Evolutionary conservation across 169 alveolate genomes (phyloP), one percentile per base, ranked within the genome.

Genomic region (Plasmodium fragile): DNA sequence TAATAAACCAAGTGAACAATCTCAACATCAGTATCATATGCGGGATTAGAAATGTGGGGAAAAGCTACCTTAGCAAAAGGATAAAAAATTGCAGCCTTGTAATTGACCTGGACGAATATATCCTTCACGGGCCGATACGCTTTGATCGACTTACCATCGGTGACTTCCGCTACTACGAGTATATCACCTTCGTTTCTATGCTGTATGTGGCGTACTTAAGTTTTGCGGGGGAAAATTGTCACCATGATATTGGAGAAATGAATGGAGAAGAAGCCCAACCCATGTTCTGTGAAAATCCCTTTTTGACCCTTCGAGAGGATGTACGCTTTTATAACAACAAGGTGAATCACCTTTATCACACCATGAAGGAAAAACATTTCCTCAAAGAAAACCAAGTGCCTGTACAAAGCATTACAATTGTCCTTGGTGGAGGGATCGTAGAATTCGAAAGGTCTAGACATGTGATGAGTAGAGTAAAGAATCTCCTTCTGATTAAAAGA

Each of bases 21-120:
- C 72, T 83, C 11, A 83, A 83, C 53, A 25, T 83, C 41, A n/a
- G 34, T 22, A 22, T 83, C 13, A 83, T 83, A 70, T 83, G 92
- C 75, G 92, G 92, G 16, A 83, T 83, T 36, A 22, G 92, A 39
- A 83, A 83, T 83, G 92, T 83, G 28, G 92, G 92, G 4, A 83
- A 83, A 83, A 71, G 59, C 3, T 83, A 39, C 71, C 55, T 83
- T 0, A 59, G 92, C 22, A 69, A 55, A n/a, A 43, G 53, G 55
- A 71, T 83, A 36, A 13, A 83, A 83, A 83, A 45, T 32, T 10
- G 36, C n/a, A 70, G 52, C 32, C 53, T 83, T 25, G 77, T 83
- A n/a, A 83, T 83, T 28, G 92, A 83, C 39, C 72, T 83, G 10
- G 92, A 83, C 45, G 92, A 83, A 41, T 55, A 28, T 25, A 45